These are phyloP conservation scores for Lasiosphaeria miniovina DNA, from an alignment of 495 filamentous ascomycete genomes.

Conservation along the genomic window DNA sequence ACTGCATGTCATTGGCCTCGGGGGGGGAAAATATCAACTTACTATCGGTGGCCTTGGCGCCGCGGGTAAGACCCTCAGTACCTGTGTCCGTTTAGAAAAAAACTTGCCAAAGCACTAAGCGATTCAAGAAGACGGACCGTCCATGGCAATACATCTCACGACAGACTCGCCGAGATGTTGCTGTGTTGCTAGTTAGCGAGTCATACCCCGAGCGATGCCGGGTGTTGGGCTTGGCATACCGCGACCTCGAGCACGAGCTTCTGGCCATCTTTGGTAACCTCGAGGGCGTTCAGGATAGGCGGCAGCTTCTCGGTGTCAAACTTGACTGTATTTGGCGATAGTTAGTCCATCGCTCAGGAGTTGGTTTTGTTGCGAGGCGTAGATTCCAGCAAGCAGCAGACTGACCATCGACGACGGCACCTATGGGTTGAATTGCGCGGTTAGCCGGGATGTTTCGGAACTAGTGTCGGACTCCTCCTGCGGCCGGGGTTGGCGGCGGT, in stretches of 20 bases:
- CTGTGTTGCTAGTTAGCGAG: constrained; percentile 53
- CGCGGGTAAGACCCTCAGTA: constrained; percentile 98
- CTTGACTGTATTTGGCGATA: constrained; percentile 55
- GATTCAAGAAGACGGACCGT: constrained; percentile 67
- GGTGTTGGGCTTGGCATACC: constrained; percentile 55
- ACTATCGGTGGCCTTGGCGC: constrained; percentile 74
- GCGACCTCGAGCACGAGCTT: constrained; percentile 96
- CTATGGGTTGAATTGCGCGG: constrained; percentile 48
- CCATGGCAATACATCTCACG: constrained; percentile 99
- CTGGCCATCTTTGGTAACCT: constrained; percentile 84
- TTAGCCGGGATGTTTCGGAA: constrained; percentile 24
- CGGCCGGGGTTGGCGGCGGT: background rate
- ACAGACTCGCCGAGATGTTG: constrained; percentile 99
- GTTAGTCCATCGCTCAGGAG: constrained; percentile 5
- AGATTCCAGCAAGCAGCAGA: constrained; percentile 9
- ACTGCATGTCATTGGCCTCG: background rate
- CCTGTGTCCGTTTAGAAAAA: constrained; percentile 48
- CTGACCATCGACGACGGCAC: constrained; percentile 75
- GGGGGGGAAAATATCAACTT: constrained; percentile 9
- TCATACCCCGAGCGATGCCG: background rate
- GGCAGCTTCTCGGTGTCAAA: constrained; percentile 94
- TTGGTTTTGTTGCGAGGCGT: constrained; percentile 17
- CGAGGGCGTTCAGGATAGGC: constrained; percentile 94
- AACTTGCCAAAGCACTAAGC: constrained; percentile 25
- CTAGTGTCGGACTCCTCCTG: constrained; percentile 11